These are phyloP conservation scores for Globisporangium rhizosaccharum DNA, from an alignment of 352 stramenopile genomes.

Conservation along the genomic window DNA sequence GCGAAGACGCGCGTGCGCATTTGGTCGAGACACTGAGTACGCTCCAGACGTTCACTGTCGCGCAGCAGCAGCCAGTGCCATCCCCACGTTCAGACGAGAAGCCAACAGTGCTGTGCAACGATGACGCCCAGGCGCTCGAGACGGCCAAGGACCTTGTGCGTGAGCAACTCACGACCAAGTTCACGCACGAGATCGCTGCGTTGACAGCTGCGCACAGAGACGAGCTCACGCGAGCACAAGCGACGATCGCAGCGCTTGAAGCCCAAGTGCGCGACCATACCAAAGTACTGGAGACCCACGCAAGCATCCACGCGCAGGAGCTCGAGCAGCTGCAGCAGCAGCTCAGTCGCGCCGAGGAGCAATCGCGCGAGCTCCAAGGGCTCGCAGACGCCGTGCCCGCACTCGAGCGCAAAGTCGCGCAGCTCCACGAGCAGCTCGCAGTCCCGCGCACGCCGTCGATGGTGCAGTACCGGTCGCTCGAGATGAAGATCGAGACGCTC, in stretches of 20 bases:
- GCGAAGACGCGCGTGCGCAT: slow-evolving; percentile 56
- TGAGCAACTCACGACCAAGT: neutral
- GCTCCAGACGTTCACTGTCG: slow-evolving; percentile 23
- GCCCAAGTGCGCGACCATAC: neutral
- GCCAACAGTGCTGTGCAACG: no score
- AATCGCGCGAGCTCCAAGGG: slow-evolving; percentile 16
- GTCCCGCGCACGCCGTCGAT: slow-evolving; percentile 72
- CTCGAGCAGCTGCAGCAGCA: slow-evolving; percentile 13
- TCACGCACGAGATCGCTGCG: neutral
- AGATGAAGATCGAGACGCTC: slow-evolving; percentile 71
- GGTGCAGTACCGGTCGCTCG: slow-evolving; percentile 69
- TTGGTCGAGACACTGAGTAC: slow-evolving; percentile 52
- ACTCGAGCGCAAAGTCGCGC: slow-evolving; percentile 52
- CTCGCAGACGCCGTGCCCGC: slow-evolving; percentile 24
- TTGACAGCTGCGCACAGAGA: neutral
- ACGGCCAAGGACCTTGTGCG: neutral
- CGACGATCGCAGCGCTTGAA: neutral
- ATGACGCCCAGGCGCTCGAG: no score
- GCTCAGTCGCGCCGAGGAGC: slow-evolving; percentile 15
- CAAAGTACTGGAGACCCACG: neutral
- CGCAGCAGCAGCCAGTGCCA: neutral
- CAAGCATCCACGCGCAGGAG: slow-evolving; percentile 4
- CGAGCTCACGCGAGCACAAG: neutral
- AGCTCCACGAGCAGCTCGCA: slow-evolving; percentile 33
- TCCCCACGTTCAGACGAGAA: neutral